Base-by-base conservation (phyloP, 2,329 filamentous ascomycete genomes). In the Colletotrichum sojae region DNA sequence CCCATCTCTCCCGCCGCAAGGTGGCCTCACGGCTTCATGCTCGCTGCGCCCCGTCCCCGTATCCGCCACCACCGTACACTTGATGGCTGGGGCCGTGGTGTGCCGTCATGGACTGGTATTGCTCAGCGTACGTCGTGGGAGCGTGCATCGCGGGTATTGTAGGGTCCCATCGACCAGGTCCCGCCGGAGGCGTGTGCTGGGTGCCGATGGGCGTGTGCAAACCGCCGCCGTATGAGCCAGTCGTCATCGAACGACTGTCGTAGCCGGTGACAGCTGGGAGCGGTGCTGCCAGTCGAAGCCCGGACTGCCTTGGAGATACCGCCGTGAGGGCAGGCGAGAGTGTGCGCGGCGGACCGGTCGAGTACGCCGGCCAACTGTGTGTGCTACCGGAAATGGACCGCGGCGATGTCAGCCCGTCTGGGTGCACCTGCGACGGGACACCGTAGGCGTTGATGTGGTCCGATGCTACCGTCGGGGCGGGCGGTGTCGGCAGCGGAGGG, bases 371-470 rank as follows among this genome's bases (percentile, higher is more conserved):
- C 87, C 87, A 89, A n/a, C 80, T 79, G 1, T 84, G 77, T 4
- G 83, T 79, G 1, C 82, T 82, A 2, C 84, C 84, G 0, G 84
- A 81, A 2, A 89, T 78, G 2, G 86, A 86, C 1, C 87, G 81
- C 0, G 87, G 86, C 9, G 86, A 89, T 0, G 85, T 81, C 36
- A 89, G 82, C 5, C 83, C 78, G 52, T 88, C 86, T 49, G 86
- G 83, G 72, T 81, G 75, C 40, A 77, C 81, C 72, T 75, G 82
- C 60, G 74, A 71, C 58, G 79, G 73, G 78, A 85, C 70, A 77
- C 83, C 63, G 78, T 82, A 83, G 36, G 80, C 74, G 2, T 78
- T 76, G 5, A 79, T 75, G 2, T 78, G 77, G 22, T 83, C 82
- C 0, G 80, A 76, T 20, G 73, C 74, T 6, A 77, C 77, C 1